Percentiles rank a stretch among this genome's conserved stretches.
phyloP scores from a whole-genome alignment of 345 rosid genomes.

The sweet orange (Citrus sinensis) region DNA sequence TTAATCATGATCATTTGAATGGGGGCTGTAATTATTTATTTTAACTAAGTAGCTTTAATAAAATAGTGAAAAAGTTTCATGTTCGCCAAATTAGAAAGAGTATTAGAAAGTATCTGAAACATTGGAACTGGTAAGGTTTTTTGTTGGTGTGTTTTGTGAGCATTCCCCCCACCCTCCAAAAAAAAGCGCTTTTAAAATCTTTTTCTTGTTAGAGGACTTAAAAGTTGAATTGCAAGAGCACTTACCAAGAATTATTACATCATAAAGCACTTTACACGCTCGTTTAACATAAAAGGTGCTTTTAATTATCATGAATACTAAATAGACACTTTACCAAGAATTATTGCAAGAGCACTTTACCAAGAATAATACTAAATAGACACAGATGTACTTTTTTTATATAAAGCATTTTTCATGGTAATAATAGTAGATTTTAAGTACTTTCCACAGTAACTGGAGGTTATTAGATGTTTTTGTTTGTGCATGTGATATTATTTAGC shows the following conservation, averaged over 20 bases:
- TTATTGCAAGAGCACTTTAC: too few relatives aligned
- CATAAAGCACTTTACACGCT: background rate
- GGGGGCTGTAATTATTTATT: background rate
- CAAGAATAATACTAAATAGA: background rate
- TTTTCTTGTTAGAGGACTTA: background rate
- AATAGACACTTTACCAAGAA: background rate
- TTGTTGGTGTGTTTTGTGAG: background rate
- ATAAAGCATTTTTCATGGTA: background rate
- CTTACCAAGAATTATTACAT: background rate
- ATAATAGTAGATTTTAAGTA: background rate
- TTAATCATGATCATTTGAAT: background rate
- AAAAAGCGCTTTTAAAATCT: background rate
- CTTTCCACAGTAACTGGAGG: background rate
- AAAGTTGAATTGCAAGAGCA: background rate
- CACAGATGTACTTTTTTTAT: background rate
- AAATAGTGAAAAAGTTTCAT: background rate
- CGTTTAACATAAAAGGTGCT: background rate
- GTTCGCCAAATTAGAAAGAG: background rate
- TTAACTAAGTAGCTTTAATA: background rate
- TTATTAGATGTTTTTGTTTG: background rate
- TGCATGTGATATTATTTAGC: background rate
- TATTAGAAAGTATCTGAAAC: background rate
- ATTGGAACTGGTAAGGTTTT: background rate
- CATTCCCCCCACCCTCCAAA: background rate
- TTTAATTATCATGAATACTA: background rate